These are phyloP conservation scores for Wickerhamiella siamensis DNA, from an alignment of 805 yeast species.

Conservation along the genomic window DNA sequence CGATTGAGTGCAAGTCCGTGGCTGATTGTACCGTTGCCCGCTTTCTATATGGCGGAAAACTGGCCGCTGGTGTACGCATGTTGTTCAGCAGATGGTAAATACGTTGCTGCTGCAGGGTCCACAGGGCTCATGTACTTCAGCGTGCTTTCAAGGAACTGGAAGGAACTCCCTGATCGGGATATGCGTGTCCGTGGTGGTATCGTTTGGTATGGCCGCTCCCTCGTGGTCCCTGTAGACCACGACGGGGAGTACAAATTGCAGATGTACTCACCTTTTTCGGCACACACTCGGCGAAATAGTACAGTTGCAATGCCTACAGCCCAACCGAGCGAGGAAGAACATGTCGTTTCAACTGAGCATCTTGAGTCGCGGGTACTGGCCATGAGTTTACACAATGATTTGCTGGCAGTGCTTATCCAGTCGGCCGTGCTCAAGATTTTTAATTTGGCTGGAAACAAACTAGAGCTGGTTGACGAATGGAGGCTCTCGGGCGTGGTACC, in stretches of 20 bases:
- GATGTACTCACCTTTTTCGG: slow-evolving; percentile 23
- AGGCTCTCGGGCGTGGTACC: slow-evolving; percentile 25
- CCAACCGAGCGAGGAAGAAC: slow-evolving; percentile 17
- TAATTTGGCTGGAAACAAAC: slow-evolving; percentile 9
- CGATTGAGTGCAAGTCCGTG: slow-evolving; percentile 30
- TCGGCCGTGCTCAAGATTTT: slow-evolving; percentile 21
- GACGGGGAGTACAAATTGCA: slow-evolving; percentile 21
- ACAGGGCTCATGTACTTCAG: slow-evolving; percentile 33
- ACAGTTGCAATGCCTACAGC: not conserved
- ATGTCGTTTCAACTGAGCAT: slow-evolving; percentile 20
- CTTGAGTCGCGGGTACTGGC: slow-evolving; percentile 23
- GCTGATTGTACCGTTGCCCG: slow-evolving; percentile 34
- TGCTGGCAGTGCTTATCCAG: slow-evolving; percentile 26
- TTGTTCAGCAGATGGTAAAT: slow-evolving; percentile 35
- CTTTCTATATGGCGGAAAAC: slow-evolving; percentile 31
- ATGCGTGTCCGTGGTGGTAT: slow-evolving; percentile 27
- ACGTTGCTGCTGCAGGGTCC: slow-evolving; percentile 37
- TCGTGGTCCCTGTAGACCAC: slow-evolving; percentile 24
- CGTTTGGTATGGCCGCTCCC: slow-evolving; percentile 26
- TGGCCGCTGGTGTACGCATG: slow-evolving; percentile 30
- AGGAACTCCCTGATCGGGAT: slow-evolving; percentile 28
- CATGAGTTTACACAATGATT: slow-evolving; percentile 19
- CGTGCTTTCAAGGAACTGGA: slow-evolving; percentile 33
- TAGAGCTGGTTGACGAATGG: slow-evolving; percentile 23
- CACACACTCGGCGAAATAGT: not conserved